These are phyloP conservation scores for Diaporthe sp. DNA, from an alignment of 2,329 filamentous ascomycete genomes.

Conservation along the genomic window DNA sequence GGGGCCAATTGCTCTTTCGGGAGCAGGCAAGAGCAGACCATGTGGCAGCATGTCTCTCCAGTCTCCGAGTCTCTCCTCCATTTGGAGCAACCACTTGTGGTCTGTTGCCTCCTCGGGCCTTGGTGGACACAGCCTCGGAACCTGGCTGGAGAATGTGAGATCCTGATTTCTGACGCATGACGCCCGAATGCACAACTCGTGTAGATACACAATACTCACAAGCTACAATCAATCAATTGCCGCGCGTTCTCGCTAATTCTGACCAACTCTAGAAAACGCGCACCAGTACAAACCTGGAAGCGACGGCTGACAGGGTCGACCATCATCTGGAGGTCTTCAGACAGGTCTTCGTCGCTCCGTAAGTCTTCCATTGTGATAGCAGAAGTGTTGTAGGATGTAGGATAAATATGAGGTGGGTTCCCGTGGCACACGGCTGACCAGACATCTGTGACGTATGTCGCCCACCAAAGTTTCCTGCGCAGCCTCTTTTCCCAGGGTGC, in stretches of 20 bases:
- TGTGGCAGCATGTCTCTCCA: neutral
- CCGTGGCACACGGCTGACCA: neutral
- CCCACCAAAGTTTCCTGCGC: neutral
- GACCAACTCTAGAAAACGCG: neutral
- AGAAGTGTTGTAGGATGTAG: neutral
- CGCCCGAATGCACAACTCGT: neutral
- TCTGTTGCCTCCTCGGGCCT: neutral
- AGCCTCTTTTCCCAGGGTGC: neutral
- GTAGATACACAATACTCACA: neutral
- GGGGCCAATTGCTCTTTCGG: neutral
- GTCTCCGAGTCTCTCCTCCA: neutral
- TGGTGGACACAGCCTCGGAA: neutral
- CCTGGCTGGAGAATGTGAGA: neutral
- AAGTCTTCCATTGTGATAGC: neutral
- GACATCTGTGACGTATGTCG: neutral
- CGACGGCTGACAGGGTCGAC: neutral
- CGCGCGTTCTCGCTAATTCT: neutral
- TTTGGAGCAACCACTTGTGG: neutral
- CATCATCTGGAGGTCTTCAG: neutral
- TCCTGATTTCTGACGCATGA: neutral
- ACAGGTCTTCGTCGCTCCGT: neutral
- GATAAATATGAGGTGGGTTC: neutral
- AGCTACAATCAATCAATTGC: neutral
- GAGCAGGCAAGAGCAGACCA: neutral
- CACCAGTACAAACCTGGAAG: neutral